These are phyloP conservation scores for Suillus paluster DNA, from an alignment of 768 basidiomycete species.

Conservation along the genomic window DNA sequence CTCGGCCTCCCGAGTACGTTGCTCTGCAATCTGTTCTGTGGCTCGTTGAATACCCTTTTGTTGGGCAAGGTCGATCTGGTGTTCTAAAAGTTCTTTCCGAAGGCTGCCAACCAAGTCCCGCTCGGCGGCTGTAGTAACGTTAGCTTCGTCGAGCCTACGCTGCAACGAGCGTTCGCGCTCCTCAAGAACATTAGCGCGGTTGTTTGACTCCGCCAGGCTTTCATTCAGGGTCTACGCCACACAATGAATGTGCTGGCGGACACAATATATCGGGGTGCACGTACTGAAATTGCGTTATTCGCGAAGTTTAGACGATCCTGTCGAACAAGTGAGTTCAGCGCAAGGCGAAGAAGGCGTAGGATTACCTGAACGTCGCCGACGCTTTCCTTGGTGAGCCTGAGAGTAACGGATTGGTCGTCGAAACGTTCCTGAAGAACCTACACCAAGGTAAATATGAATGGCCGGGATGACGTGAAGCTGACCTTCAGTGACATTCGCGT, in stretches of 20 bases:
- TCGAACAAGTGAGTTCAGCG: background rate
- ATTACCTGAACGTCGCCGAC: conserved; percentile 55
- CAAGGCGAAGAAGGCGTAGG: background rate
- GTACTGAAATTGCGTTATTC: conserved; percentile 24
- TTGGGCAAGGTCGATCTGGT: conserved; percentile 25
- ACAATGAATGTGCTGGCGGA: conserved; percentile 1
- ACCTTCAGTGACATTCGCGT: conserved; percentile 29
- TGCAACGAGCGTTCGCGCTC: conserved; percentile 26
- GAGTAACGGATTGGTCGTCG: conserved; percentile 57
- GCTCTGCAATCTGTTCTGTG: conserved; percentile 28
- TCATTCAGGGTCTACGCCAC: conserved; percentile 21
- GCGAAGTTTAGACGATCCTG: conserved; percentile 29
- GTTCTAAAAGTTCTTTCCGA: conserved; percentile 3
- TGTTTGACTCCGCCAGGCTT: conserved; percentile 9
- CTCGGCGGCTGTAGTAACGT: conserved; percentile 17
- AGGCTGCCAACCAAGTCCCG: conserved; percentile 10
- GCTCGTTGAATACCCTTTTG: conserved; percentile 30
- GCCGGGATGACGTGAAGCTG: background rate
- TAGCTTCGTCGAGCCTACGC: conserved; percentile 17
- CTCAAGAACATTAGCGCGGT: conserved; percentile 21
- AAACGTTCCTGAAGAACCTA: conserved; percentile 62
- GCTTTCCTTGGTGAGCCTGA: conserved; percentile 58
- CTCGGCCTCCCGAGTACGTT: conserved; percentile 22
- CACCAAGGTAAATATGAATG: background rate
- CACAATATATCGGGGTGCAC: background rate